Percentiles rank a stretch among this genome's conserved stretches.
These are phyloP conservation scores for Passalora sequoiae DNA, from an alignment of 2,329 filamentous ascomycete species.

Conservation along the genomic window DNA sequence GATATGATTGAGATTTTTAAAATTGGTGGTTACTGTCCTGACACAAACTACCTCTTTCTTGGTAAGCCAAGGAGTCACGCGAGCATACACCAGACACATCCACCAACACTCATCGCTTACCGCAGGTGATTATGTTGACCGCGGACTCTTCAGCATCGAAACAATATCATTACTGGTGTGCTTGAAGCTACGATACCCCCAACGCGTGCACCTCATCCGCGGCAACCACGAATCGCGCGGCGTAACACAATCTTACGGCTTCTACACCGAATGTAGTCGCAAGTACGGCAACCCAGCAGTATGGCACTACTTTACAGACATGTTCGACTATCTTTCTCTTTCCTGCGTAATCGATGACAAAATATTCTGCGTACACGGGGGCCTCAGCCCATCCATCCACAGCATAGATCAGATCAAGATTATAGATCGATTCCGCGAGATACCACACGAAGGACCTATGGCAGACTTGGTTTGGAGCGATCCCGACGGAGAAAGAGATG, in stretches of 20 bases:
- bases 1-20: slow-evolving; percentile 99
- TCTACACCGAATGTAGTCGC: slow-evolving; percentile 95
- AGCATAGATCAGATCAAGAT: slow-evolving; percentile 99
- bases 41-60: slow-evolving; percentile 97
- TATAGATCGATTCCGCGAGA: slow-evolving; percentile 97
- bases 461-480: slow-evolving; percentile 99
- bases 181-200: slow-evolving; percentile 91
- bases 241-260: slow-evolving; percentile 97
- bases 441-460: slow-evolving; percentile 98
- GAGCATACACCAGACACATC: slow-evolving; percentile 7
- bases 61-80: slow-evolving; percentile 54
- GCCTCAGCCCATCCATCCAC: slow-evolving; percentile 68
- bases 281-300: slow-evolving; percentile 99
- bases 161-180: slow-evolving; percentile 97
- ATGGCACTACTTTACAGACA: slow-evolving; percentile 99
- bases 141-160: slow-evolving; percentile 96
- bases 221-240: slow-evolving; percentile 97
- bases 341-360: slow-evolving; percentile 98
- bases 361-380: slow-evolving; percentile 98
- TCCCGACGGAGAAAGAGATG: slow-evolving; percentile 92
- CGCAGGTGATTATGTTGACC: slow-evolving; percentile 69
- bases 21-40: slow-evolving; percentile 93
- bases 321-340: slow-evolving; percentile 97
- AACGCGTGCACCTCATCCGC: slow-evolving; percentile 90
- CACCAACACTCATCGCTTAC: neutral